Evolutionary conservation across 768 basidiomycete species (phyloP), one percentile per base, ranked within the genome.

Genomic region (Chalciporus piperatus): DNA sequence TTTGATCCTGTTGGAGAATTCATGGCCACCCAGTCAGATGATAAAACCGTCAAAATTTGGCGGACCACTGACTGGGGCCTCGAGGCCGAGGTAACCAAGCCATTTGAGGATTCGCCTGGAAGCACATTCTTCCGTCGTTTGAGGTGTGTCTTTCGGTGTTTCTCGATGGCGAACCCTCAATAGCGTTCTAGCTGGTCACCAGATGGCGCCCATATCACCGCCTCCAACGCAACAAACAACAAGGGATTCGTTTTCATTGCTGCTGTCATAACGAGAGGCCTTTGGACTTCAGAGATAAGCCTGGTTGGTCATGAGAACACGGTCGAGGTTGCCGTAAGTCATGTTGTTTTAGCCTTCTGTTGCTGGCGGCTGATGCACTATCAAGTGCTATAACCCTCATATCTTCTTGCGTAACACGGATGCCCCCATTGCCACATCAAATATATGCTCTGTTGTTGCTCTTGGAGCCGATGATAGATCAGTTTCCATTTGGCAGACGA

Each of bases 1-100:
- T 99, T 96, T 85, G 97, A 99, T 72, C 97, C 97, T 4, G 96
- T 95, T 3, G 97, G 97, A 41, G 90, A 98, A 70, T 98, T 87
- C 65, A 83, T 99, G 55, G 96, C 97, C n/a, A 98, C 96, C 38
- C 84, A 96, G 72, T 95, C 94, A 22, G 96, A 98, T 70, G 97
- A 99, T 70, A 84, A 90, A 66, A 87, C 92, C 5, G 92, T 98
- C 55, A 97, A 96, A 65, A 89, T 99, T 33, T 99, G 97, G 97
- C 81, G 87, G 58, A 96, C 96, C 0, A 85, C 83, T 8, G 92
- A 96, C 59, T 99, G 97, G 97, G 73, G 76, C 6, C 70, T 95
- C 3, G 89, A 93, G 55, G 83, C 86, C 3, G 89, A 87, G 62
- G 83, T 98, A 38, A 82, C 77, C 20, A 92, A 95, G 61, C 95